phyloP scores from a whole-genome alignment of 768 basidiomycete species.

The Macrolepiota fuliginosa region DNA sequence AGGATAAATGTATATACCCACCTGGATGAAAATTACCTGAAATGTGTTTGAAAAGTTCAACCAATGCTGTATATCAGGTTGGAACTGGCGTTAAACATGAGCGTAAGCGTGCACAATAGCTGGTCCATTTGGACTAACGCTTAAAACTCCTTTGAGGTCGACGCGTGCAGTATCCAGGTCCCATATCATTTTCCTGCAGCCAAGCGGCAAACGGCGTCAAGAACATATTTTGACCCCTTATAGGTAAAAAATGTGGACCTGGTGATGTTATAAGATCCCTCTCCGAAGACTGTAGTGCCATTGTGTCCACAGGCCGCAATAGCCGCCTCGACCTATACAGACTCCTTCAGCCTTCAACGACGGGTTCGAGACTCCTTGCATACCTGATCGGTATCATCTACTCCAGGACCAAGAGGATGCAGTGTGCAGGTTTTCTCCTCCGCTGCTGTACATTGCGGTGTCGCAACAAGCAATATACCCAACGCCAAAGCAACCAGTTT shows the following conservation, averaged over 20 bases:
- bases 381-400: slow-evolving; percentile 40
- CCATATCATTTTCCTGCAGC: slow-evolving; percentile 52
- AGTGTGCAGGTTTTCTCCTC: slow-evolving; percentile 23
- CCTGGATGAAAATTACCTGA: slow-evolving; percentile 62
- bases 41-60: slow-evolving; percentile 52
- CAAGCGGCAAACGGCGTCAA: neutral
- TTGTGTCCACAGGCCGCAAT: slow-evolving; percentile 46
- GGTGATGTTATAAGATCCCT: slow-evolving; percentile 50
- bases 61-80: slow-evolving; percentile 55
- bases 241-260: slow-evolving; percentile 27
- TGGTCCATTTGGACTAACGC: slow-evolving; percentile 26
- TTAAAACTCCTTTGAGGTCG: slow-evolving; percentile 44
- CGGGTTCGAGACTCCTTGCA: slow-evolving; percentile 5
- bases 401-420: slow-evolving; percentile 32
- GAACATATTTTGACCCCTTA: neutral
- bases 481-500: slow-evolving; percentile 2
- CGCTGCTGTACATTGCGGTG: slow-evolving; percentile 18
- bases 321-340: slow-evolving; percentile 42
- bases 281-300: slow-evolving; percentile 42
- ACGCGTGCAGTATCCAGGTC: slow-evolving; percentile 40
- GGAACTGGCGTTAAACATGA: slow-evolving; percentile 36
- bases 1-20: slow-evolving; percentile 16
- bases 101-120: neutral
- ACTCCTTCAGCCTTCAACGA: neutral
- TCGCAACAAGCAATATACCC: slow-evolving; percentile 7